Evolutionary conservation across 768 basidiomycete species (phyloP).

Genomic region (Clathrus columnatus): DNA sequence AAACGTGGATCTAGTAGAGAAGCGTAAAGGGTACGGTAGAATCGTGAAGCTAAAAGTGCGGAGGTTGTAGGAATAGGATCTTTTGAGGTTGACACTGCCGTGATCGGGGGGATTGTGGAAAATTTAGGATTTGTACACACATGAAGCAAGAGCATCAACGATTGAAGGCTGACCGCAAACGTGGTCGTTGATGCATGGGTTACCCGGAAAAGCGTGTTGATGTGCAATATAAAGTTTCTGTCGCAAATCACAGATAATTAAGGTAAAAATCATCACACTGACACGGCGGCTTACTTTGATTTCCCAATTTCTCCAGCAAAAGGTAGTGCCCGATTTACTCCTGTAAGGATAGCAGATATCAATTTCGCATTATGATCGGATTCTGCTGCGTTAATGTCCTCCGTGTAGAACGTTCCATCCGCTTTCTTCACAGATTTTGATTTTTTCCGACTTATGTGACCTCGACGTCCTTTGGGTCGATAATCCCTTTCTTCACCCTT

Average conservation of each 20-base stretch:
- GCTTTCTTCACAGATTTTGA: constrained; percentile 25
- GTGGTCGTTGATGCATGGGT: constrained; percentile 74
- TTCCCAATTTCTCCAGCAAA: constrained; percentile 72
- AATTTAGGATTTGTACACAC: constrained; percentile 28
- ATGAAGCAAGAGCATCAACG: constrained; percentile 81
- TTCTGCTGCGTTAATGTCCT: constrained; percentile 51
- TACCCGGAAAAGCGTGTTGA: constrained; percentile 89
- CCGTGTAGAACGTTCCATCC: constrained; percentile 30
- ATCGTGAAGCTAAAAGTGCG: constrained; percentile 51
- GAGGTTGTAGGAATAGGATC: too few species aligned
- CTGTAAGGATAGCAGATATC: constrained; percentile 84
- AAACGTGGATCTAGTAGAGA: constrained; percentile 80
- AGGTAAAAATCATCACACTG: background rate
- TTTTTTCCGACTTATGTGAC: constrained; percentile 22
- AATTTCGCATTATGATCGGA: constrained; percentile 76
- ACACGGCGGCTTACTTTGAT: constrained; percentile 40
- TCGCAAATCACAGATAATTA: background rate
- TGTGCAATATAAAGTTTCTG: constrained; percentile 69
- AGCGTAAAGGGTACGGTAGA: constrained; percentile 81
- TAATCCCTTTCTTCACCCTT: constrained; percentile 13
- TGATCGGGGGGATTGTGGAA: constrained; percentile 32
- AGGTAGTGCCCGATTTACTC: constrained; percentile 90
- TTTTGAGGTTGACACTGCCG: constrained; percentile 20
- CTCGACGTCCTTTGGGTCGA: constrained; percentile 27
- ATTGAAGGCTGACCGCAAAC: constrained; percentile 94